phyloP scores from a whole-genome alignment of 2,329 filamentous ascomycete genomes.

The Trichoderma polysporum region DNA sequence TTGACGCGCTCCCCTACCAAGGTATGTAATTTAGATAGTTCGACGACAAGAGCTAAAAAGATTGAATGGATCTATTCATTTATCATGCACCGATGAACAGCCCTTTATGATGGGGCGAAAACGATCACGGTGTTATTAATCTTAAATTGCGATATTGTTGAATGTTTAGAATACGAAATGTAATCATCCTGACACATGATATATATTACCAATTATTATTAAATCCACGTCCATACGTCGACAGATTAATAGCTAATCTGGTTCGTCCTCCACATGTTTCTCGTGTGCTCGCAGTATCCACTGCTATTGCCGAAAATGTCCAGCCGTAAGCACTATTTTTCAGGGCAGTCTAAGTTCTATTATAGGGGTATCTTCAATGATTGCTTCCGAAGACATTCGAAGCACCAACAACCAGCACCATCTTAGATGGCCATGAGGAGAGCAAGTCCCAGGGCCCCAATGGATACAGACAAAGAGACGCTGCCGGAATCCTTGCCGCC shows the following conservation, averaged over 20 bases:
- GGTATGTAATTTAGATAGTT: too few species aligned
- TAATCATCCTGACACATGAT: background rate
- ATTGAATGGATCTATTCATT: too few species aligned
- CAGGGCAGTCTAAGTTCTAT: background rate
- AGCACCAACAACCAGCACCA: background rate
- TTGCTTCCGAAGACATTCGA: background rate
- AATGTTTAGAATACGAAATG: background rate
- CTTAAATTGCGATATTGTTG: too few species aligned
- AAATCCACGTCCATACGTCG: background rate
- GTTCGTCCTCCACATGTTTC: background rate
- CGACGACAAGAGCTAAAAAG: too few species aligned
- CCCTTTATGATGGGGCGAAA: too few species aligned
- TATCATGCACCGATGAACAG: too few species aligned
- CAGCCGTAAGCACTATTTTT: background rate
- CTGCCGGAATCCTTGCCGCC: constrained; percentile 1
- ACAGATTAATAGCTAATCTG: background rate
- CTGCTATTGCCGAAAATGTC: background rate
- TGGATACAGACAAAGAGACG: background rate
- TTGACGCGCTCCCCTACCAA: too few species aligned
- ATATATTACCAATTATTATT: background rate
- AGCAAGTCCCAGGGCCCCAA: constrained; percentile 4
- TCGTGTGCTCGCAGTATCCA: background rate
- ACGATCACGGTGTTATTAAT: too few species aligned
- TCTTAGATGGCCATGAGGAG: constrained; percentile 10
- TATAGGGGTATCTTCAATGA: background rate